Base-by-base conservation (phyloP, 208 protist genomes). In the Leishmania amazonensis region DNA sequence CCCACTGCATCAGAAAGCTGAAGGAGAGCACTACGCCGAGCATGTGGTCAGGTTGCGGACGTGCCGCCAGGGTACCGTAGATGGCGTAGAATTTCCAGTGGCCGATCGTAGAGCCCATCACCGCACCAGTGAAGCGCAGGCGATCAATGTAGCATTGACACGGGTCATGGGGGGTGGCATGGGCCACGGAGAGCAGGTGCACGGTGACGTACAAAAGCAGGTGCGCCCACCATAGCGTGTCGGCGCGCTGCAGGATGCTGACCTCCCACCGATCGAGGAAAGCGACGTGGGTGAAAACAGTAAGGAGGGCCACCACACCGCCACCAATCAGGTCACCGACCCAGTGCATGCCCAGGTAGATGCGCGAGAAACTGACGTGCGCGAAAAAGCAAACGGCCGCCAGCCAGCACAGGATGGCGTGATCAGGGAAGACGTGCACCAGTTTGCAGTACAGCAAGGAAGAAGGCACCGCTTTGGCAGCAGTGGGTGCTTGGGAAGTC, bases 291-390 rank as follows among this genome's bases (percentile, higher is more conserved):
- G 86, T 75, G 60, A 90, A 81, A 54, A 96, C 81, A 67, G 85
- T 83, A 13, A 89, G 7, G 35, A 89, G 64, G 38, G 87, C 92
- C 13, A 88, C 81, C 47, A 77, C 38, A 83, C 81, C 85, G 38
- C 92, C 92, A 54, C 86, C 81, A 19, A 96, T 78, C 15, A 96
- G 71, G 81, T 96, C 92, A 1, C 85, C 92, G n/a, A 89, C 71
- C 91, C 92, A 96, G 80, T 96, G 92, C 90, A 96, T 94, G 57
- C 90, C 92, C 5, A 96, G 85, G 78, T 91, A 92, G 38, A 96
- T 71, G 42, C 92, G 85, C 17, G 90, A 94, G 54, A 91, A 83
- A 76, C 84, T 86, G 11, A 94, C 91, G 73, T 94, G 88, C 35
- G 87, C 40, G 17, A 87, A 84, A 83, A 82, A 93, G 70, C 74